These are phyloP conservation scores for Colletotrichum destructivum DNA, from an alignment of 2,329 filamentous ascomycete genomes.

Conservation along the genomic window DNA sequence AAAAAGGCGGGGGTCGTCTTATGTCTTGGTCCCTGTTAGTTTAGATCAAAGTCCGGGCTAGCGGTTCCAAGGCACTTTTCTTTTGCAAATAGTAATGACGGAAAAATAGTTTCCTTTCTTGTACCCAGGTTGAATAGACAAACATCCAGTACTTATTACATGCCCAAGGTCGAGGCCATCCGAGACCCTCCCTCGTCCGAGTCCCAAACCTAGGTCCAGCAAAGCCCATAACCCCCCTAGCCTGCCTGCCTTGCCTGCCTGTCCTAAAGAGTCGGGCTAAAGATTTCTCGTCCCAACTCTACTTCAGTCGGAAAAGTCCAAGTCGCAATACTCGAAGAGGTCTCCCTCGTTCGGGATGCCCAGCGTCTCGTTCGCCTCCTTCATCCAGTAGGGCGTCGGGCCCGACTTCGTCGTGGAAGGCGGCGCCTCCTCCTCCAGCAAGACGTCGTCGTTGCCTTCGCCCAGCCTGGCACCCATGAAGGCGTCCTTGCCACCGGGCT, in stretches of 20 bases:
- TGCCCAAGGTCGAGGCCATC: neutral
- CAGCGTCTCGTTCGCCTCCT: constrained; percentile 24
- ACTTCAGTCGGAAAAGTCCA: neutral
- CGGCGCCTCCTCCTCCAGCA: neutral
- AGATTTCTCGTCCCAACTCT: neutral
- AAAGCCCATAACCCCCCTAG: neutral
- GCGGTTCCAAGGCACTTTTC: neutral
- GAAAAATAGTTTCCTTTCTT: neutral
- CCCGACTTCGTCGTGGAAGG: neutral
- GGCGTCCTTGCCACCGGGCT: neutral
- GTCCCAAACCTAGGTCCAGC: neutral
- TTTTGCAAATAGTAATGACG: neutral
- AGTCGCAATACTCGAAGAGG: neutral
- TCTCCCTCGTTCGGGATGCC: constrained; percentile 1
- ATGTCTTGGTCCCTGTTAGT: too few species aligned
- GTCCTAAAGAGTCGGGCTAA: too few species aligned
- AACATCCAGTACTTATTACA: neutral
- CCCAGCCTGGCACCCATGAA: constrained; percentile 20
- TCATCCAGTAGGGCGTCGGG: constrained; percentile 22
- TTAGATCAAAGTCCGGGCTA: neutral
- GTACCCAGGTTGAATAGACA: neutral
- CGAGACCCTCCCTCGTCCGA: neutral
- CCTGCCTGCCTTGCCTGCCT: neutral
- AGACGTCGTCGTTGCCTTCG: neutral
- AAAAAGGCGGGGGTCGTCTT: neutral